Evolutionary conservation across 768 basidiomycete species (phyloP), one percentile per base, ranked within the genome.

Genomic region (Leccinellum luteum): DNA sequence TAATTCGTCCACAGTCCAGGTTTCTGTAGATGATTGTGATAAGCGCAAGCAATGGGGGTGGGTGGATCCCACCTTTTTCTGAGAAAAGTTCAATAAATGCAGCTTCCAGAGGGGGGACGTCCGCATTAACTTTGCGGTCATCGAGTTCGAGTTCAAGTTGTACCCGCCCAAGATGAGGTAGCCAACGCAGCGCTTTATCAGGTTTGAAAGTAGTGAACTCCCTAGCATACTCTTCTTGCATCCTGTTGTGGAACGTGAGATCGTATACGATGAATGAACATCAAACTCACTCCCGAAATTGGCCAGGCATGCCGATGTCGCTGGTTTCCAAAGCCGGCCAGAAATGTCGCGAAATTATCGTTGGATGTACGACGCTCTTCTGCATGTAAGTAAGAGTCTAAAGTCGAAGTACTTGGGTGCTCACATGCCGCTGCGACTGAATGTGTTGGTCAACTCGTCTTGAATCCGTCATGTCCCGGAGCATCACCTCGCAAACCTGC

Each of bases 401-500:
- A 3, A 52, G 51, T 48, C 35, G 21, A 41, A 41, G 13, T 8
- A 13, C 4, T 35, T 17, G 14, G 8, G 14, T 34, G 66, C 86
- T 63, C 64, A 93, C 92, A 49, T 76, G 58, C 51, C 80, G 79
- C 66, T 90, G 85, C 0, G 85, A 80, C 63, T 96, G 92, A 2
- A 98, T 83, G 69, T 90, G 89, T n/a, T 84, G 83, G 69, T 98
- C 92, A 50, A 89, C 90, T 32, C 93, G 83, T 66, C 86, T 88
- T 41, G 96, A 97, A 71, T 98, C 94, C 3, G 92, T 89, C 85
- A 98, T 90, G 70, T 99, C 97, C 67, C 87, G 91, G 68, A 98
- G 76, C 97, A 99, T 98, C 54, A 99, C 94, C 69, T 98, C 96
- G 77, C 95, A 98, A 6, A 94, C 90, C 70, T 97, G 94, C 55